Conservation (phyloP, 345 rosid genomes). For the Salix udensis region DNA sequence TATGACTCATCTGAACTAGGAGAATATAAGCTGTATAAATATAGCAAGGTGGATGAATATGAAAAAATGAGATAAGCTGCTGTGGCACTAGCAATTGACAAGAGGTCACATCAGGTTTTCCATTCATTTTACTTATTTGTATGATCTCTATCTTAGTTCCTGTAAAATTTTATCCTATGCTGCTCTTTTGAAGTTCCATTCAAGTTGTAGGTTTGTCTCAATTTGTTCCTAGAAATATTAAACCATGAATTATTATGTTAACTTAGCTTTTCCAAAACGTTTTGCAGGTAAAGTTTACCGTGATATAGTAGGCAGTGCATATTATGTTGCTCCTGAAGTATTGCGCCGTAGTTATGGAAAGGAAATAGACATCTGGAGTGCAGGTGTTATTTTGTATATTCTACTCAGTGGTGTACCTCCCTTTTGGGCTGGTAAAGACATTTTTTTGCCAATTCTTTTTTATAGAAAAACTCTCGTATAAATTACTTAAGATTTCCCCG, state of each 20-base stretch:
- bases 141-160: not conserved
- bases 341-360: constrained; percentile 74
- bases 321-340: constrained; percentile 96
- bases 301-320: constrained; percentile 86
- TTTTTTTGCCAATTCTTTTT: not conserved
- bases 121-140: not conserved
- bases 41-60: not conserved
- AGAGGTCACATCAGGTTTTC: not conserved
- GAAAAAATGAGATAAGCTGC: not conserved
- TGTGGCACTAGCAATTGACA: not conserved
- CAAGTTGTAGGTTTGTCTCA: not conserved
- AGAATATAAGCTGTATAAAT: not conserved
- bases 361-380: constrained; percentile 96
- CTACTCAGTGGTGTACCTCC: constrained; percentile 94
- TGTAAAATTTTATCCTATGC: not conserved
- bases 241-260: not conserved
- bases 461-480: constrained; percentile 1
- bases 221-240: not conserved
- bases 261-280: constrained; percentile 1
- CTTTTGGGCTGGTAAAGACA: constrained; percentile 81
- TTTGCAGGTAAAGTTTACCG: constrained; percentile 63
- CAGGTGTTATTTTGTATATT: constrained; percentile 79
- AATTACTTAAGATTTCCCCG: not conserved
- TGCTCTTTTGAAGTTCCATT: not conserved
- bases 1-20: not conserved